phyloP scores from a whole-genome alignment of 164 flowering plant species.

The Stephania japonica region DNA sequence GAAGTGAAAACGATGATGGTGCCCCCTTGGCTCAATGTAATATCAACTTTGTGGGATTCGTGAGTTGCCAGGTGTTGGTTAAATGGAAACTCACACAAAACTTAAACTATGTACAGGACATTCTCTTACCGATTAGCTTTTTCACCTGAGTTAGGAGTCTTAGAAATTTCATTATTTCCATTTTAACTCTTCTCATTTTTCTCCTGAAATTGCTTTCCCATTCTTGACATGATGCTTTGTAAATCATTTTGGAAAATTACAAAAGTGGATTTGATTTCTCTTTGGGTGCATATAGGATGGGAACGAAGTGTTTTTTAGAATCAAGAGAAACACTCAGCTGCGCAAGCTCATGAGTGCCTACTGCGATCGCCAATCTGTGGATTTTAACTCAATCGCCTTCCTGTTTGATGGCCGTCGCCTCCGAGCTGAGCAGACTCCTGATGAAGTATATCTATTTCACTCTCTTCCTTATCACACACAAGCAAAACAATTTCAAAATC shows the following conservation, averaged over 20 bases:
- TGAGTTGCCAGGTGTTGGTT: too few species aligned
- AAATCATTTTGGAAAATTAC: neutral
- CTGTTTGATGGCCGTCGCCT: conserved; percentile 22
- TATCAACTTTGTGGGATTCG: too few species aligned
- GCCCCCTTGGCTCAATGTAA: too few species aligned
- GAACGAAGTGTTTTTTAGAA: conserved; percentile 20
- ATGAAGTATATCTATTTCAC: conserved; percentile 12
- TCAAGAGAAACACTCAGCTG: conserved; percentile 21
- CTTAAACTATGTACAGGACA: too few species aligned
- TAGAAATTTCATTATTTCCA: neutral
- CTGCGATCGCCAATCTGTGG: conserved; percentile 18
- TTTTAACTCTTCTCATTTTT: neutral
- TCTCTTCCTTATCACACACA: neutral
- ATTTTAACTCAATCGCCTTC: conserved; percentile 18
- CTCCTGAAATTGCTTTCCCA: too few species aligned
- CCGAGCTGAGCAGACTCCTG: conserved; percentile 18
- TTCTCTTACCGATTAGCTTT: too few species aligned
- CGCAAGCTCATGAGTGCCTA: conserved; percentile 19
- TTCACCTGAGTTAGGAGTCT: too few species aligned
- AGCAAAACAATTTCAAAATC: too few species aligned
- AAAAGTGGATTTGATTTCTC: neutral
- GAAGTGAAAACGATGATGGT: too few species aligned
- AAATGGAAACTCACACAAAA: too few species aligned
- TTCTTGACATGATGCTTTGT: neutral
- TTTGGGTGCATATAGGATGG: conserved; percentile 13